Percentiles rank a stretch among this genome's conserved stretches.
phyloP scores from a whole-genome alignment of 768 basidiomycete species.

The Lactarius indigo region DNA sequence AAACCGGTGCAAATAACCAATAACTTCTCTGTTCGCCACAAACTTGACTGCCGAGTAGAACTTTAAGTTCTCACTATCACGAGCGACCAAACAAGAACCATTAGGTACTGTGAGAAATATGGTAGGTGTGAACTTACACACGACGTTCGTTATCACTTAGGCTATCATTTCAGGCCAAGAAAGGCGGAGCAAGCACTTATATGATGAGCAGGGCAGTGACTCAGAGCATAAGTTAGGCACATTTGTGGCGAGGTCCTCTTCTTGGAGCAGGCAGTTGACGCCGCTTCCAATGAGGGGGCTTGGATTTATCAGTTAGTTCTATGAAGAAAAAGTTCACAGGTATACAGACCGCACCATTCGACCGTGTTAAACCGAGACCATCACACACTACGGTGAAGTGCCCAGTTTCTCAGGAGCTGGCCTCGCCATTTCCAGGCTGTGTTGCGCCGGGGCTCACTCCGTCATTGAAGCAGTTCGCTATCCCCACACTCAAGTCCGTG shows the following conservation, averaged over 20 bases:
- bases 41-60: slow-evolving; percentile 74
- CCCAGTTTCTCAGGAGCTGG: slow-evolving; percentile 37
- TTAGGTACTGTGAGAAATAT: slow-evolving; percentile 6
- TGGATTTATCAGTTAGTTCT: too few relatives aligned
- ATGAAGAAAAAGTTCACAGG: background rate
- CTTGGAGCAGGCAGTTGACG: too few relatives aligned
- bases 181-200: slow-evolving; percentile 38
- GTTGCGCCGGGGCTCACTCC: slow-evolving; percentile 17
- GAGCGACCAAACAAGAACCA: slow-evolving; percentile 78
- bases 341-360: slow-evolving; percentile 48
- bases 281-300: too few relatives aligned
- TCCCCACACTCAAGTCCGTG: slow-evolving; percentile 26
- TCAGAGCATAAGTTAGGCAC: slow-evolving; percentile 61
- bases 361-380: slow-evolving; percentile 61
- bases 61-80: slow-evolving; percentile 78
- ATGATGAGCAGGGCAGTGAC: slow-evolving; percentile 65
- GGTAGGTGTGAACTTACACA: slow-evolving; percentile 42
- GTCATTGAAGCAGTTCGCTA: slow-evolving; percentile 30
- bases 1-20: slow-evolving; percentile 40
- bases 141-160: slow-evolving; percentile 63
- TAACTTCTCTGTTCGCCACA: slow-evolving; percentile 57
- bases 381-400: slow-evolving; percentile 69
- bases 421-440: slow-evolving; percentile 52
- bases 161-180: slow-evolving; percentile 30
- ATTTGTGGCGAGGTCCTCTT: slow-evolving; percentile 58